phyloP scores from a whole-genome alignment of 345 rosid genomes.

The Tarenaya hassleriana region DNA sequence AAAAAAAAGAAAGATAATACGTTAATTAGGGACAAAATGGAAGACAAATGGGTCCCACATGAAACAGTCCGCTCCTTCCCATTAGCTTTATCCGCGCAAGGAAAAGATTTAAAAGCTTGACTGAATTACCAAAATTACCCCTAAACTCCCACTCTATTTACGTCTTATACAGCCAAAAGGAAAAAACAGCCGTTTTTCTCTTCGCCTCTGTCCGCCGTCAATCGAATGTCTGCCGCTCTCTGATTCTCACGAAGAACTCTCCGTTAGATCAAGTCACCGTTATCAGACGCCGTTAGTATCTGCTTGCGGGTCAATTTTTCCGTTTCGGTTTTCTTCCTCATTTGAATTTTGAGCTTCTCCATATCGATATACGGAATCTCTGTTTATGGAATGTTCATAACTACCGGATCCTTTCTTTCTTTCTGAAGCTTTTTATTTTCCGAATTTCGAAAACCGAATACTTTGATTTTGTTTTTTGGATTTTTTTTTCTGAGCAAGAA shows the following conservation, averaged over 20 bases:
- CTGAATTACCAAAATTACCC: slow-evolving; percentile 28
- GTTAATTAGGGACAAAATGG: too few species aligned
- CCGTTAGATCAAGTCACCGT: slow-evolving; percentile 27
- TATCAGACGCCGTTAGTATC: slow-evolving; percentile 32
- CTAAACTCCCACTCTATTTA: slow-evolving; percentile 1
- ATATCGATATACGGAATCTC: slow-evolving; percentile 15
- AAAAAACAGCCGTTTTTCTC: slow-evolving; percentile 21
- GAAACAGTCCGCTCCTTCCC: slow-evolving; percentile 15
- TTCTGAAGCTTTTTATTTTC: slow-evolving; percentile 1
- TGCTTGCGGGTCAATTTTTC: slow-evolving; percentile 9
- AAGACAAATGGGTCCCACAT: too few species aligned
- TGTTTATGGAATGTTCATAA: slow-evolving; percentile 40
- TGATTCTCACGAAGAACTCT: slow-evolving; percentile 8
- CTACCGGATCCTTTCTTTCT: slow-evolving; percentile 17
- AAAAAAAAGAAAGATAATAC: too few species aligned
- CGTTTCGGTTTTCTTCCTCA: slow-evolving; percentile 23
- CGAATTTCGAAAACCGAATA: slow-evolving; percentile 10
- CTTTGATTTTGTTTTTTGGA: slow-evolving; percentile 15
- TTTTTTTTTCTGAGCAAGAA: background rate
- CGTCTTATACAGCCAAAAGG: slow-evolving; percentile 11
- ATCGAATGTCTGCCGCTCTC: slow-evolving; percentile 6
- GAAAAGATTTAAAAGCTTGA: slow-evolving; percentile 17
- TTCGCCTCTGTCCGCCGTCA: slow-evolving; percentile 4
- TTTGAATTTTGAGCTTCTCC: slow-evolving; percentile 22
- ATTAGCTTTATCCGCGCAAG: slow-evolving; percentile 35